Conservation (phyloP, 176 grass and related monocot genomes). For the Triticum urartu region DNA sequence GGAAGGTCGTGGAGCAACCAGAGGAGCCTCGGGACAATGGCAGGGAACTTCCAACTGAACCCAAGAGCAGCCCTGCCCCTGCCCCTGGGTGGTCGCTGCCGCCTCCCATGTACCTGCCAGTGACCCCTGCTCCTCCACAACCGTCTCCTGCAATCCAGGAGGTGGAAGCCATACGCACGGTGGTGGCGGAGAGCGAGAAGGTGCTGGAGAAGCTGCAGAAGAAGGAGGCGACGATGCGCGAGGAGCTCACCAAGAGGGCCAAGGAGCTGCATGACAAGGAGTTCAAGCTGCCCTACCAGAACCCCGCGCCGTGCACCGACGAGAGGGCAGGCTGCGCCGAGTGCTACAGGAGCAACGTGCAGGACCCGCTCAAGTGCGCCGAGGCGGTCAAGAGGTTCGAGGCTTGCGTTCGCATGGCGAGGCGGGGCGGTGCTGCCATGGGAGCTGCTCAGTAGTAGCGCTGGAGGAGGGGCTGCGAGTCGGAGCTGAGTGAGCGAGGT, state of each 20-base stretch:
- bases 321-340: constrained; percentile 58
- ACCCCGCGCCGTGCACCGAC: constrained; percentile 22
- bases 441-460: constrained; percentile 22
- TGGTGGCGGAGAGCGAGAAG: no score
- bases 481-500: not conserved
- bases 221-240: no score
- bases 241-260: no score
- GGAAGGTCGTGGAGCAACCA: constrained; percentile 36
- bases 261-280: no score
- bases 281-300: no score
- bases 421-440: not conserved
- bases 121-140: constrained; percentile 37
- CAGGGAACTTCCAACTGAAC: constrained; percentile 28
- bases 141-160: no score
- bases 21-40: constrained; percentile 37
- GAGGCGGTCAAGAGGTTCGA: constrained; percentile 65
- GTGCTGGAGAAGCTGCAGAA: no score
- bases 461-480: not conserved
- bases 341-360: constrained; percentile 62
- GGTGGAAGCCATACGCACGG: no score
- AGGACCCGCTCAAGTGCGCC: constrained; percentile 75
- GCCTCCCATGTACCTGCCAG: constrained; percentile 40
- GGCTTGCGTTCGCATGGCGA: constrained; percentile 47
- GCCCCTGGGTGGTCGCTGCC: no score
- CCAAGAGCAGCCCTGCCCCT: constrained; percentile 30